Conservation (phyloP, 495 filamentous ascomycete genomes). For the Penicillium diatomitis region DNA sequence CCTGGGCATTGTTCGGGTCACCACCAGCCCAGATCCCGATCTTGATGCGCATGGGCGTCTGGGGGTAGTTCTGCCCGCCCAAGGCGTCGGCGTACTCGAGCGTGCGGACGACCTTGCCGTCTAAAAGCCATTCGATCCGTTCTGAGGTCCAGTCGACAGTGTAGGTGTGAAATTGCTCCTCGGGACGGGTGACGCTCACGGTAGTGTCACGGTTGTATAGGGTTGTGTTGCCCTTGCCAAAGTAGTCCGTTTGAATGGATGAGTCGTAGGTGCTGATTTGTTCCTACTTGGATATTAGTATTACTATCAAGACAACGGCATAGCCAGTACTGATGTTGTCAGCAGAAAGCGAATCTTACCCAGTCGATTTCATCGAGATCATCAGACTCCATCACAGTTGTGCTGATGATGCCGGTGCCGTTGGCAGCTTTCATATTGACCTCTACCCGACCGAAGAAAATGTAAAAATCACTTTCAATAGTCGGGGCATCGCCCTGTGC, state of each 20-base stretch:
- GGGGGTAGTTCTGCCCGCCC: constrained; percentile 68
- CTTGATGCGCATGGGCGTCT: constrained; percentile 82
- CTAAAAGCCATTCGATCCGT: constrained; percentile 71
- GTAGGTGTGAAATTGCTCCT: constrained; percentile 71
- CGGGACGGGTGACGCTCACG: constrained; percentile 50
- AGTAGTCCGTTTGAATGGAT: constrained; percentile 84
- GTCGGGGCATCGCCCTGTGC: constrained; percentile 67
- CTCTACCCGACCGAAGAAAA: constrained; percentile 72
- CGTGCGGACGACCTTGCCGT: constrained; percentile 66
- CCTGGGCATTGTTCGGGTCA: constrained; percentile 55
- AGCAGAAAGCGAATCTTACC: constrained; percentile 41
- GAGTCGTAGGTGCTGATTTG: constrained; percentile 50
- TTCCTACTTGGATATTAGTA: constrained; percentile 18
- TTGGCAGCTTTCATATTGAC: constrained; percentile 63
- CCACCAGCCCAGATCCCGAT: constrained; percentile 85
- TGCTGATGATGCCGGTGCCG: constrained; percentile 70
- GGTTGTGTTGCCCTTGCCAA: constrained; percentile 78
- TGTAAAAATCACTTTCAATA: constrained; percentile 65
- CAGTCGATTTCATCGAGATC: constrained; percentile 93
- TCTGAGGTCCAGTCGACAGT: constrained; percentile 73
- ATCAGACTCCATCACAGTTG: constrained; percentile 78
- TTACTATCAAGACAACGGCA: constrained; percentile 5
- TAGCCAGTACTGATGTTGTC: background rate
- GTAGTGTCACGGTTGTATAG: constrained; percentile 66
- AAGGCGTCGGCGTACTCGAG: constrained; percentile 50